Base-by-base conservation (phyloP, 2,329 filamentous ascomycete species). In the Colletotrichum ledebouriae region DNA sequence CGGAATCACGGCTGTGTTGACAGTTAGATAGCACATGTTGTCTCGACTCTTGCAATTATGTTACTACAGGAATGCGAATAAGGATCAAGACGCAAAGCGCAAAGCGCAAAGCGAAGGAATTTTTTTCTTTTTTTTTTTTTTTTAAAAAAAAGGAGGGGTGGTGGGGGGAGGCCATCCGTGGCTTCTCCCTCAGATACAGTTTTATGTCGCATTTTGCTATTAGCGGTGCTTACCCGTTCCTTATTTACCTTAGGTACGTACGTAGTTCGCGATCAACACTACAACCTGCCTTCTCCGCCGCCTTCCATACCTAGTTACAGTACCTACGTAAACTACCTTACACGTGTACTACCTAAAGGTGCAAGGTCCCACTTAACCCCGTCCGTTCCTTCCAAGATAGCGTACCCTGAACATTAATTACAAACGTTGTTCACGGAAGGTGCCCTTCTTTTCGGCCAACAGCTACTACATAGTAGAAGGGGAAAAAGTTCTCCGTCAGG, bases 301-400 rank as follows among this genome's bases (percentile, higher is more conserved):
- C 17, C 17, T 17, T 17, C 17, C 17, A 17, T 17, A 25, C 25
- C 25, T 25, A 25, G 25, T 4, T 25, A 25, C 25, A 3, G 3
- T 25, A 25, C 25, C 25, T 3, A 25, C 2, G 25, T 25, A 25
- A 3, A 6, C 25, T 6, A 25, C 17, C 17, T 17, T 17, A 17
- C 17, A 17, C 17, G 17, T 17, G 17, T 17, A 17, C 17, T 17
- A 17, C 17, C 22, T 22, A 22, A 22, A 29, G 6, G 25, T 29
- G 39, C 22, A 46, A 53, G 46, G 56, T 65, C 56, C 62, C 62
- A 65, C 56, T 44, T 13, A 42, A 37, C 12, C 41, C 33, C 34
- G 7, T 46, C 29, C 50, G 15, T 56, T 47, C 53, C 37, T 57
- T 57, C 53, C 53, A 10, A 52, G 49, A 52, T 52, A 29, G 49